These are phyloP conservation scores for Trypanosoma mega DNA, from an alignment of 208 protist species.

Conservation along the genomic window DNA sequence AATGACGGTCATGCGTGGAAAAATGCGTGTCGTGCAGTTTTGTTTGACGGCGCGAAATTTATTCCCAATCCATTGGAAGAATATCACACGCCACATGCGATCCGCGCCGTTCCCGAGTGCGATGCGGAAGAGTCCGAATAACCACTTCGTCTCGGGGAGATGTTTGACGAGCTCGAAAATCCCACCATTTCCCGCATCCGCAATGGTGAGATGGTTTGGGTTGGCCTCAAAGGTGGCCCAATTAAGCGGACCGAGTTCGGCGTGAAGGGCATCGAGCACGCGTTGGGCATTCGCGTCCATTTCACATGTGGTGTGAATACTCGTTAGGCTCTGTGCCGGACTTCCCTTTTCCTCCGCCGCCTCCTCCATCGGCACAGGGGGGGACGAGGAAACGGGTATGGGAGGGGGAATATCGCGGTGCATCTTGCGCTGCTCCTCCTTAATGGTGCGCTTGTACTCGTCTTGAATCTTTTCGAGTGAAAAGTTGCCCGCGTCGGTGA, in stretches of 20 bases:
- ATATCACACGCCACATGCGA: conserved; percentile 55
- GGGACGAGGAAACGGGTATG: background rate
- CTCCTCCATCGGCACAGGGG: conserved; percentile 14
- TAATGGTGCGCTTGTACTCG: conserved; percentile 62
- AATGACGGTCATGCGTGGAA: conserved; percentile 60
- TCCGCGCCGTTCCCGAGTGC: conserved; percentile 45
- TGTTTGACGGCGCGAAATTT: conserved; percentile 47
- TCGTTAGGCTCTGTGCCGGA: background rate
- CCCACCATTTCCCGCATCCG: conserved; percentile 53
- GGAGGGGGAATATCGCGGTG: conserved; percentile 29
- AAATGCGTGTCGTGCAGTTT: conserved; percentile 30
- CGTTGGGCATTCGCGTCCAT: conserved; percentile 25
- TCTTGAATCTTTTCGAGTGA: conserved; percentile 73
- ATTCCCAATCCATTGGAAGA: conserved; percentile 86
- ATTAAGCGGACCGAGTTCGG: conserved; percentile 73
- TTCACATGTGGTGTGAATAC: conserved; percentile 18
- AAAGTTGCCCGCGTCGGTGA: conserved; percentile 71
- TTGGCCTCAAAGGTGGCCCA: conserved; percentile 77
- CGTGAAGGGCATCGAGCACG: conserved; percentile 56
- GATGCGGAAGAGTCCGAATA: conserved; percentile 83
- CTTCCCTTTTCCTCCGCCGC: conserved; percentile 21
- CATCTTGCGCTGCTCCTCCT: conserved; percentile 54
- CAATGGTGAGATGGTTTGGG: conserved; percentile 36
- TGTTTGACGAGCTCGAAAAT: conserved; percentile 79
- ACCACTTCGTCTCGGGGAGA: conserved; percentile 67